A percentile compares a stretch with the other conserved stretches of the same genome.
These are phyloP conservation scores for Aspergillus haitiensis DNA, from an alignment of 495 filamentous ascomycete species.

Conservation along the genomic window DNA sequence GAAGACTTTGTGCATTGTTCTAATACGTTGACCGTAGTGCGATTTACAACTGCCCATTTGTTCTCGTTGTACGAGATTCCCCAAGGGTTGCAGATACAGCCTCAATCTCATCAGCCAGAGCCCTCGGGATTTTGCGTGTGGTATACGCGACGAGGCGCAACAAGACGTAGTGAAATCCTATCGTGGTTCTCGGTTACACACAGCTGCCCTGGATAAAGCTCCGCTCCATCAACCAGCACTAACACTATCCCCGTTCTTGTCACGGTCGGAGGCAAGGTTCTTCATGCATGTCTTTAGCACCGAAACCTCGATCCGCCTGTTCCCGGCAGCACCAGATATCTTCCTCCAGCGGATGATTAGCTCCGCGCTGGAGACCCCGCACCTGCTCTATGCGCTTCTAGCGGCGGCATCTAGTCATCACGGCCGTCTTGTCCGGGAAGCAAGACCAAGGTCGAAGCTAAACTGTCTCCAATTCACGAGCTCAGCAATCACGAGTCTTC, in stretches of 20 bases:
- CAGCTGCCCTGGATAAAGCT: background rate
- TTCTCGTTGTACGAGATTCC: slow-evolving; percentile 33
- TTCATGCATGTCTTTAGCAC: slow-evolving; percentile 32
- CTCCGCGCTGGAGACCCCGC: slow-evolving; percentile 28
- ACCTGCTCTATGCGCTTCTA: slow-evolving; percentile 34
- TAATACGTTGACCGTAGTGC: slow-evolving; percentile 22
- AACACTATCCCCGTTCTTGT: slow-evolving; percentile 25
- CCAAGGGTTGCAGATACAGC: slow-evolving; percentile 29
- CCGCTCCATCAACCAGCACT: slow-evolving; percentile 22
- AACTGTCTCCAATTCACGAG: slow-evolving; percentile 34
- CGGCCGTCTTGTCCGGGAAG: slow-evolving; percentile 28
- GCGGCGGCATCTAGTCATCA: slow-evolving; percentile 35
- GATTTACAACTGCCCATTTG: slow-evolving; percentile 32
- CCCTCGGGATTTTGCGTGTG: background rate
- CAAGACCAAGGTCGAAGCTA: slow-evolving; percentile 11
- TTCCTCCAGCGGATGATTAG: slow-evolving; percentile 32
- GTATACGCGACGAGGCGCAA: background rate
- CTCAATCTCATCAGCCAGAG: slow-evolving; percentile 24
- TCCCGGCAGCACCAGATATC: slow-evolving; percentile 29
- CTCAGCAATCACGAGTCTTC: slow-evolving; percentile 31
- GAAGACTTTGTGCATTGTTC: background rate
- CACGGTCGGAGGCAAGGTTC: slow-evolving; percentile 27
- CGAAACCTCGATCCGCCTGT: slow-evolving; percentile 31
- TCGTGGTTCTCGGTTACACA: background rate
- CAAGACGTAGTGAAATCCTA: background rate